A percentile compares a stretch with the other conserved stretches of the same genome.
Evolutionary conservation across 2,329 filamentous ascomycete genomes (phyloP).

Genomic region (Pseudogymnoascus sp.): DNA sequence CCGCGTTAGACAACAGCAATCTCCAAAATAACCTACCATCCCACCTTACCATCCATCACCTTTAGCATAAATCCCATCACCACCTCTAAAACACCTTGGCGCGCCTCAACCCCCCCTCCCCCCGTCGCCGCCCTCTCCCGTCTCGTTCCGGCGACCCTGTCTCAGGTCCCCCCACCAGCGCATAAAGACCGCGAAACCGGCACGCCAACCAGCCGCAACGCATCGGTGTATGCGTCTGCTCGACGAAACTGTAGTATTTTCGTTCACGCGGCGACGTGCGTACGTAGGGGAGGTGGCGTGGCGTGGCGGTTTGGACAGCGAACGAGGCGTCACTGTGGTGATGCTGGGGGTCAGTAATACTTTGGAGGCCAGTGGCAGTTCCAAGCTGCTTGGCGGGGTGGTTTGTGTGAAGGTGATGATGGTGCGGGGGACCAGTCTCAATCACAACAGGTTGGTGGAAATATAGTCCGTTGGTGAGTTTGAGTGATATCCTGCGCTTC

Average conservation of each 20-base stretch:
- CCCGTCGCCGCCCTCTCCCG: neutral
- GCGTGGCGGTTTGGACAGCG: no score
- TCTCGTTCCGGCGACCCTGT: neutral
- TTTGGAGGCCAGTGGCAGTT: neutral
- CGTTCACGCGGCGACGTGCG: neutral
- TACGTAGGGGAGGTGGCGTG: neutral
- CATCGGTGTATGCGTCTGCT: neutral
- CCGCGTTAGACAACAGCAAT: neutral
- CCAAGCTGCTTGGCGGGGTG: neutral
- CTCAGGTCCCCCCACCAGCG: neutral
- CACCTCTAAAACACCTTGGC: neutral
- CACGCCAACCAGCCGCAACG: neutral
- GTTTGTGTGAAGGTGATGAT: neutral
- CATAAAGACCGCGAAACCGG: neutral
- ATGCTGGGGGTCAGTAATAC: no score
- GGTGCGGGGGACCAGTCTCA: neutral
- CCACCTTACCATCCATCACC: no score
- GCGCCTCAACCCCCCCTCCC: neutral
- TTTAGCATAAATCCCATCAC: no score
- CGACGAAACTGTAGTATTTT: neutral
- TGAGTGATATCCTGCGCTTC: neutral
- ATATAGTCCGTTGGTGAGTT: neutral
- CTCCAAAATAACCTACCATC: no score
- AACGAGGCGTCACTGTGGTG: neutral
- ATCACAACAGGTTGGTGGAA: neutral